These are phyloP conservation scores for Aspergillus bombycis DNA, from an alignment of 2,329 filamentous ascomycete species.

Conservation along the genomic window DNA sequence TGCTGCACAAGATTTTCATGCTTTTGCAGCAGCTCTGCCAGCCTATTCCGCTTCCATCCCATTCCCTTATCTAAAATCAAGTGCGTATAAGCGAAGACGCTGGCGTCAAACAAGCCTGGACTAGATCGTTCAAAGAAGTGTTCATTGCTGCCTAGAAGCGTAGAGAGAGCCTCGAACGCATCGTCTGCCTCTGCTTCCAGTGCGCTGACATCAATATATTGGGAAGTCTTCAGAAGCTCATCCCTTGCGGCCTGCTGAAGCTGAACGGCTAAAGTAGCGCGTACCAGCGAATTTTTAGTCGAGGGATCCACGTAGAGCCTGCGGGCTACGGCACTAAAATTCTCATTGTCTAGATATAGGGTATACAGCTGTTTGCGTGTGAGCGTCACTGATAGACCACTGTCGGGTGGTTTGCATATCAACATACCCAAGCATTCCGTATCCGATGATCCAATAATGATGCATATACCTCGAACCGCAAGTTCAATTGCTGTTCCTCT, in stretches of 20 bases:
- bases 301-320: conserved; percentile 71
- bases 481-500: conserved; percentile 55
- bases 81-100: conserved; percentile 87
- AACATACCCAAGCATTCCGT: conserved; percentile 79
- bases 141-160: conserved; percentile 57
- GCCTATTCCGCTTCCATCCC: conserved; percentile 65
- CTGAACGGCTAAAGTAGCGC: conserved; percentile 63
- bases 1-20: conserved; percentile 68
- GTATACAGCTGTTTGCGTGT: conserved; percentile 64
- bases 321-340: conserved; percentile 67
- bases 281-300: conserved; percentile 64
- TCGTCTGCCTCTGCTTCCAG: conserved; percentile 64
- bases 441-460: conserved; percentile 76
- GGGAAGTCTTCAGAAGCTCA: conserved; percentile 69
- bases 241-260: conserved; percentile 72
- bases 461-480: conserved; percentile 73
- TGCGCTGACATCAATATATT: conserved; percentile 58
- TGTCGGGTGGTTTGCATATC: background rate
- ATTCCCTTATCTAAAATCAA: conserved; percentile 69
- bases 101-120: conserved; percentile 82
- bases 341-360: conserved; percentile 74
- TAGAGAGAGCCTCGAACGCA: conserved; percentile 65
- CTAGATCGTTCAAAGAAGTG: conserved; percentile 63
- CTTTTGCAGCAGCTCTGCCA: conserved; percentile 60
- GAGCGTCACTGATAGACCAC: background rate